Percentiles rank a stretch among this genome's conserved stretches.
These are phyloP conservation scores for Ustanciosporium gigantosporum DNA, from an alignment of 1,284 basidiomycete genomes.

Conservation along the genomic window DNA sequence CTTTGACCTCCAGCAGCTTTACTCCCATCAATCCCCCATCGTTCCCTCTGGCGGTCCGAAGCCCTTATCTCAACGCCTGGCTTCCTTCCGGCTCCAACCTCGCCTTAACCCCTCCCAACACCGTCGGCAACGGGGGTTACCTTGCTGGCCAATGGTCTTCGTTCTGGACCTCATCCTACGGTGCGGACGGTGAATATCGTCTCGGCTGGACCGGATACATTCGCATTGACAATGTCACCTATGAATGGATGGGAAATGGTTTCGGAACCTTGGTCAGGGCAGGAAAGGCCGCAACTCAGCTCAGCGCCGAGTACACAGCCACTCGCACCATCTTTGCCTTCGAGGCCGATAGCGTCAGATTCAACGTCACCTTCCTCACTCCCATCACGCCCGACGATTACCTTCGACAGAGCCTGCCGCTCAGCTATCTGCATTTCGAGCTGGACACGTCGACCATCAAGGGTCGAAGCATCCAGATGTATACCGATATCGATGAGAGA, in stretches of 20 bases:
- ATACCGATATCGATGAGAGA: slow-evolving; percentile 54
- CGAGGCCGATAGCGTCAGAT: slow-evolving; percentile 47
- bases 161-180: slow-evolving; percentile 56
- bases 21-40: slow-evolving; percentile 53
- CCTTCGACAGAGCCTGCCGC: slow-evolving; percentile 54
- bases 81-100: slow-evolving; percentile 42
- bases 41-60: slow-evolving; percentile 49
- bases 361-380: slow-evolving; percentile 57
- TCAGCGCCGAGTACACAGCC: slow-evolving; percentile 51
- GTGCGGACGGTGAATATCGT: slow-evolving; percentile 54
- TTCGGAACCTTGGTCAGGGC: slow-evolving; percentile 50
- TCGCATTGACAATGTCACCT: slow-evolving; percentile 47
- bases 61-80: slow-evolving; percentile 55
- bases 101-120: slow-evolving; percentile 47
- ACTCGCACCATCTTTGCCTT: slow-evolving; percentile 56
- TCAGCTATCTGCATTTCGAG: slow-evolving; percentile 56
- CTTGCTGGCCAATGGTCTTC: slow-evolving; percentile 46
- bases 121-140: slow-evolving; percentile 51
- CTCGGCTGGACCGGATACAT: slow-evolving; percentile 53
- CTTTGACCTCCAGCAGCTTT: slow-evolving; percentile 40
- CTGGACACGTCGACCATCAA: slow-evolving; percentile 34
- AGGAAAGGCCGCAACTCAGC: slow-evolving; percentile 48
- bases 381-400: slow-evolving; percentile 55
- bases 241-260: slow-evolving; percentile 56
- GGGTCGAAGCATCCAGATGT: slow-evolving; percentile 41